Evolutionary conservation across 805 yeast species (phyloP).

Genomic region (Candida multigemmis): DNA sequence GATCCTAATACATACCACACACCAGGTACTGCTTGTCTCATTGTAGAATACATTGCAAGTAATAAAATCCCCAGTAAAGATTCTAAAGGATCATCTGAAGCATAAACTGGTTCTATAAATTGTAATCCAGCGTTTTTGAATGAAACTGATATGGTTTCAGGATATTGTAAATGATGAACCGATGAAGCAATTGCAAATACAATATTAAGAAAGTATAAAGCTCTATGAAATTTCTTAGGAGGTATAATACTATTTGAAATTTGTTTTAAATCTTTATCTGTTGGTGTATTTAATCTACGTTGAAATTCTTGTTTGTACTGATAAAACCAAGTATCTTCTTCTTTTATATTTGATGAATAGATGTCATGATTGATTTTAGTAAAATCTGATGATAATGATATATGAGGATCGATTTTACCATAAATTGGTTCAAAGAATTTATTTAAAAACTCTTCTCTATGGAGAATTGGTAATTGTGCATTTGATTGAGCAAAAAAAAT

Average conservation of each 20-base stretch:
- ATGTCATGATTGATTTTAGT: slow-evolving; percentile 33
- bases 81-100: slow-evolving; percentile 55
- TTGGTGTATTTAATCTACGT: slow-evolving; percentile 3
- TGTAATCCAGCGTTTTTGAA: slow-evolving; percentile 59
- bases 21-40: slow-evolving; percentile 87
- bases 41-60: slow-evolving; percentile 61
- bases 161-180: slow-evolving; percentile 59
- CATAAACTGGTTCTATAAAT: slow-evolving; percentile 48
- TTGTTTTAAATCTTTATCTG: slow-evolving; percentile 16
- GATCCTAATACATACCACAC: slow-evolving; percentile 89
- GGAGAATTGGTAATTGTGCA: slow-evolving; percentile 75
- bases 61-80: slow-evolving; percentile 64
- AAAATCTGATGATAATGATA: slow-evolving; percentile 51
- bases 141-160: slow-evolving; percentile 57
- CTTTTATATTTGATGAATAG: slow-evolving; percentile 9
- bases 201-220: slow-evolving; percentile 65
- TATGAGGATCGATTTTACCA: slow-evolving; percentile 49
- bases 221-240: slow-evolving; percentile 40
- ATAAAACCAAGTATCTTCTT: slow-evolving; percentile 38
- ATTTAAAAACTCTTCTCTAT: slow-evolving; percentile 66
- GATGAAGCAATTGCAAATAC: slow-evolving; percentile 78
- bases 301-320: slow-evolving; percentile 27
- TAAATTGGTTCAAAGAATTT: slow-evolving; percentile 71
- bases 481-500: slow-evolving; percentile 73
- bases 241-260: slow-evolving; percentile 30